These are phyloP conservation scores for Paecilomyces dactylethromorphus DNA, from an alignment of 2,329 filamentous ascomycete genomes.

Conservation along the genomic window DNA sequence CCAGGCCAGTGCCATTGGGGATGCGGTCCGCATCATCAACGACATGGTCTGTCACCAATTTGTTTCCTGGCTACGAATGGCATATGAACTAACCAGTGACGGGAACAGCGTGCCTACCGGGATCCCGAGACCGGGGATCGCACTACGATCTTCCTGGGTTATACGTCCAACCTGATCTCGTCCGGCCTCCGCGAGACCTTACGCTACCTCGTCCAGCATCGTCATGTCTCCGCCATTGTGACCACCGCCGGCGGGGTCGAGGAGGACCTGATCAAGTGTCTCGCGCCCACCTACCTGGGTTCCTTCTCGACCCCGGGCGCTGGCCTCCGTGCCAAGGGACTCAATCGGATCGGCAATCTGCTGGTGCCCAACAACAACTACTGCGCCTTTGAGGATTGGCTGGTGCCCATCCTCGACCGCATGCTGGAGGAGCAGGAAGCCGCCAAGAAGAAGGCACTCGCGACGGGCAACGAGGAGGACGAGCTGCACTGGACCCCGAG, in stretches of 20 bases:
- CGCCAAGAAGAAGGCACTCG: slow-evolving; percentile 51
- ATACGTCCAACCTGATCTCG: slow-evolving; percentile 96
- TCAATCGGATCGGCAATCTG: slow-evolving; percentile 94
- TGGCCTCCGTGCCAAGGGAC: slow-evolving; percentile 70
- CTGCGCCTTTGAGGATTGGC: slow-evolving; percentile 96
- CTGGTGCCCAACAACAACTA: slow-evolving; percentile 96
- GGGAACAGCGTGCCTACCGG: slow-evolving; percentile 63
- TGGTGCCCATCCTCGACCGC: slow-evolving; percentile 86
- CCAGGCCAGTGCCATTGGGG: slow-evolving; percentile 71
- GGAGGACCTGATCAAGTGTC: slow-evolving; percentile 97
- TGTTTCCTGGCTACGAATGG: not conserved
- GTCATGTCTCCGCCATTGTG: slow-evolving; percentile 86
- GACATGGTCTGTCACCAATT: slow-evolving; percentile 64
- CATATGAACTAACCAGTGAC: not conserved
- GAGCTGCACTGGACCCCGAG: slow-evolving; percentile 87
- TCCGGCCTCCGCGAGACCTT: slow-evolving; percentile 88
- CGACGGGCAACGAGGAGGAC: slow-evolving; percentile 47
- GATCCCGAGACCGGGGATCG: slow-evolving; percentile 71
- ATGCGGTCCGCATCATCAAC: slow-evolving; percentile 88
- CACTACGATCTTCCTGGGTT: slow-evolving; percentile 94
- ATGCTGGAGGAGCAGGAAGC: slow-evolving; percentile 93
- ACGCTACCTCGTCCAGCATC: slow-evolving; percentile 87
- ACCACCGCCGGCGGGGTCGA: slow-evolving; percentile 94
- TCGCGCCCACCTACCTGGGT: slow-evolving; percentile 87
- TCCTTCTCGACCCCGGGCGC: slow-evolving; percentile 74